Evolutionary conservation across 768 basidiomycete species (phyloP), one percentile per base, ranked within the genome.

Genomic region (Sporobolomyces roseus): DNA sequence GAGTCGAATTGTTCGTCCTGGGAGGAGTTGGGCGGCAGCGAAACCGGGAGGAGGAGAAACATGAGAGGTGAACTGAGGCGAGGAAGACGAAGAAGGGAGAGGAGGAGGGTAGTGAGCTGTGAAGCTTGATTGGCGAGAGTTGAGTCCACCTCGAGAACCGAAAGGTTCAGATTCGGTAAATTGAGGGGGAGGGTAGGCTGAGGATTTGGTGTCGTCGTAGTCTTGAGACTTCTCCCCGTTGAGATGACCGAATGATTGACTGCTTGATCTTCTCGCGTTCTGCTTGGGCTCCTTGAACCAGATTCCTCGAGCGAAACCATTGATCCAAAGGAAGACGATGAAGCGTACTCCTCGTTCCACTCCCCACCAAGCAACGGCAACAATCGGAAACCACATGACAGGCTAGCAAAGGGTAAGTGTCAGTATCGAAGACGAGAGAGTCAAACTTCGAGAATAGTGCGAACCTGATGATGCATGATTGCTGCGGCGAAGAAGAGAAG

Each of bases 1-100:
- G n/a, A 90, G 77, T 49, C 89, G 85, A 23, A 90, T 78, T 7
- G 86, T 88, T 4, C 83, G 81, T 13, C 89, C 89, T 0, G 89
- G 84, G 23, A 90, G 80, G 12, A 89, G 79, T 70, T 88, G 85
- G 2, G 84, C 85, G 52, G 86, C 83, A 2, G 84, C 87, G 78
- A 84, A 88, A 3, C 89, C 89, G 14, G 82, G 79, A 1, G 88
- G 88, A 16, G 87, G 85, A 13, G 79, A 68, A 71, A 83, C 27
- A 36, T 60, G 25, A 0, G 63, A 32, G n/a, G n/a, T 25, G 58
- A 64, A 33, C 41, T 32, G 14, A 35, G 23, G 17, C 43, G 59
- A 29, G 71, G 16, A n/a, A 17, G 45, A 29, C 7, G 41, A 21
- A 19, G 59, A 50, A 35, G 59, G 51, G 53, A 65, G 21, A 4